Percentiles rank a stretch among this genome's conserved stretches.
Conservation (phyloP, 495 filamentous ascomycete genomes). For the Darksidea phi region DNA sequence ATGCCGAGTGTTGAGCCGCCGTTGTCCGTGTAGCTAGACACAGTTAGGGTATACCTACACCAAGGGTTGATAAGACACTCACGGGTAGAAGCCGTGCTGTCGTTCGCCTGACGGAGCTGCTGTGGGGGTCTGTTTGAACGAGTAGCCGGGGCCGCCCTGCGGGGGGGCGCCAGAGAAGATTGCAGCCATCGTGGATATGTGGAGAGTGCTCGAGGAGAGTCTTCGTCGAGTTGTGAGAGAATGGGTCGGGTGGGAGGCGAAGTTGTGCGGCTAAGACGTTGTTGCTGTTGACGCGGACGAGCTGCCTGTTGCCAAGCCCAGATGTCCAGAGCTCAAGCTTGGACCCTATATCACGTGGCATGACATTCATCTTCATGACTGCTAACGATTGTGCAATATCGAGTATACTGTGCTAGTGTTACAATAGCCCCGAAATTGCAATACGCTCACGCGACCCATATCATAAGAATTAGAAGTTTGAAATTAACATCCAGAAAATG, state of each 20-base stretch:
- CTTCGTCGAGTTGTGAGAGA: not conserved
- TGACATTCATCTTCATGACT: too few species aligned
- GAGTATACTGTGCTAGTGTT: too few species aligned
- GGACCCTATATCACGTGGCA: too few species aligned
- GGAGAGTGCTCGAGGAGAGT: not conserved
- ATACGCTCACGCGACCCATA: too few species aligned
- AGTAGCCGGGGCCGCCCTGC: conserved; percentile 53
- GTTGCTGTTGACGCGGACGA: not conserved
- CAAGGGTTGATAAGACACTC: conserved; percentile 41
- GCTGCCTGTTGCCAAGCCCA: not conserved
- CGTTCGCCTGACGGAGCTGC: conserved; percentile 46
- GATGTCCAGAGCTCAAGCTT: not conserved
- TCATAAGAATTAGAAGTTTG: too few species aligned
- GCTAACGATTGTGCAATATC: too few species aligned
- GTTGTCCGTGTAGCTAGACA: conserved; percentile 91
- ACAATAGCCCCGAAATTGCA: too few species aligned
- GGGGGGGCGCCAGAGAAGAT: conserved; percentile 39
- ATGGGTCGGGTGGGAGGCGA: not conserved
- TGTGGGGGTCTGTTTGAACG: conserved; percentile 54
- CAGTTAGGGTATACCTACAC: conserved; percentile 29
- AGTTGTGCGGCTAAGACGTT: not conserved
- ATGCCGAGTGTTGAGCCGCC: conserved; percentile 96
- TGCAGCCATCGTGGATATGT: conserved; percentile 40
- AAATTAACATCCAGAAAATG: too few species aligned
- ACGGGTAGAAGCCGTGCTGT: conserved; percentile 95